These are phyloP conservation scores for Parietaria judaica DNA, from an alignment of 306 rosid genomes.

Conservation along the genomic window DNA sequence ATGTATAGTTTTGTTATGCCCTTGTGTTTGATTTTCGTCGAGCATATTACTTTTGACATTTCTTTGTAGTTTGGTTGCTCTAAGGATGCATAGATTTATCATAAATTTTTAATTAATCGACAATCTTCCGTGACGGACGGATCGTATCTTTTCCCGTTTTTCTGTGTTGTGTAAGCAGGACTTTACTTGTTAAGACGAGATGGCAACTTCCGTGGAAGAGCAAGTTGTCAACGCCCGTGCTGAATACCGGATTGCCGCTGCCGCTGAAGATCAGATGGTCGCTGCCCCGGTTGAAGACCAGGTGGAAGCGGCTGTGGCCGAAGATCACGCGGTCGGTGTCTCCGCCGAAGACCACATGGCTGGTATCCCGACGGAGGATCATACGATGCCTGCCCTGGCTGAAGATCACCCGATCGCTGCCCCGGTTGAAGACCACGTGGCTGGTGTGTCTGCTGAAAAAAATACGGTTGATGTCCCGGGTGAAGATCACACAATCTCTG, in stretches of 20 bases:
- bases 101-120: not conserved
- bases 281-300: conserved; percentile 12
- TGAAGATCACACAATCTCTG: no score
- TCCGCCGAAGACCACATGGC: not conserved
- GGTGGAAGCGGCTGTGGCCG: not conserved
- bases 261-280: not conserved
- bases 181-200: conserved; percentile 14
- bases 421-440: conserved; percentile 14
- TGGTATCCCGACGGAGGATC: not conserved
- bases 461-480: not conserved
- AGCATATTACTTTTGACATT: no score
- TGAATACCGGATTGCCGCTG: not conserved
- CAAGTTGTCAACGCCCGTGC: not conserved
- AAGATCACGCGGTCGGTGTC: conserved; percentile 8
- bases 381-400: not conserved
- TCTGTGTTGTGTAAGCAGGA: not conserved
- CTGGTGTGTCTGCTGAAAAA: no score
- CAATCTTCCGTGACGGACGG: not conserved
- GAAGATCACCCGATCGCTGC: not conserved
- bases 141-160: not conserved
- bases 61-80: no score
- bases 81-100: no score
- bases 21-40: no score
- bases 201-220: conserved; percentile 5
- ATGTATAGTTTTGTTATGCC: no score